Conservation (phyloP, 495 filamentous ascomycete genomes). For the Ramalina intermedia region DNA sequence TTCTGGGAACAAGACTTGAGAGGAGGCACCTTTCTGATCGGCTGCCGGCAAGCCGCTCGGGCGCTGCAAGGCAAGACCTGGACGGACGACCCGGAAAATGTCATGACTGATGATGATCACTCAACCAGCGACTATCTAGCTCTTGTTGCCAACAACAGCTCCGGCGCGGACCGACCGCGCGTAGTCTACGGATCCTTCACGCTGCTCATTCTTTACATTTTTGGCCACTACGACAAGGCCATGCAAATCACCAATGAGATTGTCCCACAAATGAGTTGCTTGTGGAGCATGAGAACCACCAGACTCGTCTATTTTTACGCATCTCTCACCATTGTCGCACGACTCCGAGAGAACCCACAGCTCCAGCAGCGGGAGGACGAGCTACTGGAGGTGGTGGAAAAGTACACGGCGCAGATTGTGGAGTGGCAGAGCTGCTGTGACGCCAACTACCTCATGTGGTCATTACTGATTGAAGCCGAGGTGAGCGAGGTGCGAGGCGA, state of each 20-base stretch:
- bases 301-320: constrained; percentile 56
- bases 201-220: constrained; percentile 60
- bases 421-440: constrained; percentile 52
- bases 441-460: constrained; percentile 71
- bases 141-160: constrained; percentile 32
- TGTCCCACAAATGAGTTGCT: constrained; percentile 37
- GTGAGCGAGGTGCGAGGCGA: constrained; percentile 49
- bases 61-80: constrained; percentile 76
- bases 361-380: constrained; percentile 33
- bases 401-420: constrained; percentile 50
- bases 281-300: constrained; percentile 62
- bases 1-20: constrained; percentile 64
- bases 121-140: constrained; percentile 47
- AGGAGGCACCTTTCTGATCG: constrained; percentile 59
- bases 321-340: constrained; percentile 47
- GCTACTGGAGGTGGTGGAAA: constrained; percentile 37
- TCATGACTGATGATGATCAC: constrained; percentile 64
- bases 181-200: constrained; percentile 60
- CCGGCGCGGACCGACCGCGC: constrained; percentile 39
- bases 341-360: constrained; percentile 40
- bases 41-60: constrained; percentile 53
- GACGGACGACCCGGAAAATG: constrained; percentile 33
- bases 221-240: constrained; percentile 56
- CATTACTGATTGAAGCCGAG: constrained; percentile 58
- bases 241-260: constrained; percentile 52